A percentile compares a stretch with the other conserved stretches of the same genome.
phyloP scores from a whole-genome alignment of 2,329 filamentous ascomycete species.

The Colletotrichum sp. region DNA sequence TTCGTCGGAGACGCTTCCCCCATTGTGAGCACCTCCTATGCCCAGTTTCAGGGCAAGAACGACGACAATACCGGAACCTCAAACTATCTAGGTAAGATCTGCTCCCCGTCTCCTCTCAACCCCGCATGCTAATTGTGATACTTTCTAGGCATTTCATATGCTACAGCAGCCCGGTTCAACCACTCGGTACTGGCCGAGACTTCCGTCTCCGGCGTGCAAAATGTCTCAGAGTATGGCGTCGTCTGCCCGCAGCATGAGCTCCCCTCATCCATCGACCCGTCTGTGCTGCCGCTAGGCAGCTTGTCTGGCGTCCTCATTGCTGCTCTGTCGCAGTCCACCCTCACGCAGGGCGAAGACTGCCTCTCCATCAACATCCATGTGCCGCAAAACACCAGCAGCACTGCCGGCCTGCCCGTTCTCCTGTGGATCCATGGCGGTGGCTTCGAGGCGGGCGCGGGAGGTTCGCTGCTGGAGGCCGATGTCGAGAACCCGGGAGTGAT shows the following conservation, averaged over 20 bases:
- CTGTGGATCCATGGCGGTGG: constrained; percentile 15
- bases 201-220: background rate
- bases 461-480: background rate
- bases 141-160: background rate
- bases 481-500: background rate
- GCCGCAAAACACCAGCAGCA: background rate
- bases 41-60: background rate
- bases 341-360: background rate
- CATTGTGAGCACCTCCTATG: background rate
- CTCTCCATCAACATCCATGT: background rate
- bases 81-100: background rate
- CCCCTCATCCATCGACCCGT: background rate
- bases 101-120: background rate
- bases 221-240: background rate
- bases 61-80: background rate
- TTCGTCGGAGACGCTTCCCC: background rate
- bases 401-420: background rate
- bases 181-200: background rate
- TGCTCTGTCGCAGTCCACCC: background rate
- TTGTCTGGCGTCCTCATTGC: background rate
- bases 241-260: background rate
- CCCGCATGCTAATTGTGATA: background rate
- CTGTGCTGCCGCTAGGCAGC: background rate
- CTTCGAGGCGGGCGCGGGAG: constrained; percentile 3
- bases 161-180: background rate